A percentile compares a stretch with the other conserved stretches of the same genome.
Evolutionary conservation across 2,329 filamentous ascomycete genomes (phyloP).

Genomic region (Colletotrichum brevisporum): DNA sequence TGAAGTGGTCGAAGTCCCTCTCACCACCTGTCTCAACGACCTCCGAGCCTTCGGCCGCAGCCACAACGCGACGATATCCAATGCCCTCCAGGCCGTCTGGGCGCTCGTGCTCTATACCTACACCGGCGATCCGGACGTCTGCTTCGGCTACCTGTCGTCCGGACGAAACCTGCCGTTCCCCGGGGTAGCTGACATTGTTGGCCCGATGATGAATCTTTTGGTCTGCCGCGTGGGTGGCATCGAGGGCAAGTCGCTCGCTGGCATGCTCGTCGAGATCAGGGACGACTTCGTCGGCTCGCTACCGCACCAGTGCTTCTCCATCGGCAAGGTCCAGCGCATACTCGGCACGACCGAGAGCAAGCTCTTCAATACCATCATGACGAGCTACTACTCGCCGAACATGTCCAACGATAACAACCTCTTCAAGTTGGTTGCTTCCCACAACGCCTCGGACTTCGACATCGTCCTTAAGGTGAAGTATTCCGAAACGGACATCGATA

Average conservation of each 20-base stretch:
- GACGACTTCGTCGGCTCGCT: constrained; percentile 33
- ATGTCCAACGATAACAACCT: background rate
- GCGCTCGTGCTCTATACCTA: constrained; percentile 25
- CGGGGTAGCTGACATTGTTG: constrained; percentile 26
- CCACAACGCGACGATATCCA: constrained; percentile 21
- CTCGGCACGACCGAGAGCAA: constrained; percentile 13
- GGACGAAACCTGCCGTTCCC: constrained; percentile 21
- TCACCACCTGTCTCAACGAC: background rate
- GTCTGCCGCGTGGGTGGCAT: constrained; percentile 17
- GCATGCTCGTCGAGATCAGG: constrained; percentile 10
- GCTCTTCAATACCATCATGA: constrained; percentile 41
- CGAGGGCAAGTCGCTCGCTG: background rate
- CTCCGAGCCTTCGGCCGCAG: constrained; percentile 15
- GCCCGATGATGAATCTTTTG: constrained; percentile 32
- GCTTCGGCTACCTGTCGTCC: constrained; percentile 35
- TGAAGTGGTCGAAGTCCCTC: constrained; percentile 17
- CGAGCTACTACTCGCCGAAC: constrained; percentile 18
- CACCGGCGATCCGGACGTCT: constrained; percentile 15
- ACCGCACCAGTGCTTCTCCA: constrained; percentile 32
- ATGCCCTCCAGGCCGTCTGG: constrained; percentile 26
- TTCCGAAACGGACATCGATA: constrained; percentile 17
- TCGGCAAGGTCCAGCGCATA: constrained; percentile 34
- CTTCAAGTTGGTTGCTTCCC: constrained; percentile 10
- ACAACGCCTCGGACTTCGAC: constrained; percentile 32
- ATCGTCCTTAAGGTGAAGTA: constrained; percentile 22